Evolutionary conservation across 768 basidiomycete genomes (phyloP).

Genomic region (Leccinum subtestaceum): DNA sequence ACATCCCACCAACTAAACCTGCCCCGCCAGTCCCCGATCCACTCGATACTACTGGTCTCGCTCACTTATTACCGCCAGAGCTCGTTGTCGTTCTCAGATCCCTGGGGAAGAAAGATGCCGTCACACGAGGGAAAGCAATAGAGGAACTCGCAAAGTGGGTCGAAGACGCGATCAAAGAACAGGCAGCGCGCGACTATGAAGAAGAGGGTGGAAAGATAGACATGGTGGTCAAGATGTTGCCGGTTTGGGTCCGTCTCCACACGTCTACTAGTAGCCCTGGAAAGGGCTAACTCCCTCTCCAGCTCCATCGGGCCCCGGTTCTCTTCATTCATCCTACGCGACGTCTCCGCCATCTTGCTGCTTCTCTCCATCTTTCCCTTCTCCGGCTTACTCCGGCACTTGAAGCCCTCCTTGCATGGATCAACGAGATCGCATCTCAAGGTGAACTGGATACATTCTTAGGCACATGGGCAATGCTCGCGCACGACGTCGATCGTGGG

Average conservation of each 20-base stretch:
- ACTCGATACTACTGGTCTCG: constrained; percentile 79
- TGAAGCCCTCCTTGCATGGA: constrained; percentile 48
- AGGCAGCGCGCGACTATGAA: constrained; percentile 35
- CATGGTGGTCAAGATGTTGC: constrained; percentile 59
- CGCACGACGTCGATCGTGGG: constrained; percentile 67
- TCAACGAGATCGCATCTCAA: constrained; percentile 45
- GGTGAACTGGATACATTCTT: constrained; percentile 56
- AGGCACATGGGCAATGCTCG: constrained; percentile 71
- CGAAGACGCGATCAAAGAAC: constrained; percentile 45
- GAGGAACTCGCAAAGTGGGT: constrained; percentile 80
- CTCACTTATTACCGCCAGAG: constrained; percentile 71
- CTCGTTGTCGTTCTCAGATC: constrained; percentile 77
- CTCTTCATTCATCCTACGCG: constrained; percentile 80
- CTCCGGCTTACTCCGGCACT: constrained; percentile 52
- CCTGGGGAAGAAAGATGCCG: constrained; percentile 84
- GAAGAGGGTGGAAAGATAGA: constrained; percentile 18
- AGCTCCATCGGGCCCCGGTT: constrained; percentile 87
- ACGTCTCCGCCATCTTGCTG: constrained; percentile 62
- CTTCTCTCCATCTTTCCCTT: constrained; percentile 60
- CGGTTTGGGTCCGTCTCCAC: constrained; percentile 78
- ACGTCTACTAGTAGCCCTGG: constrained; percentile 2
- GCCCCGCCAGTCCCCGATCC: constrained; percentile 76
- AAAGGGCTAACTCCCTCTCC: constrained; percentile 6
- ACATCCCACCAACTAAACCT: constrained; percentile 83
- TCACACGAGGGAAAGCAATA: constrained; percentile 80